phyloP scores from a whole-genome alignment of 257 asterid genomes.

The Galeopsis tetrahit region DNA sequence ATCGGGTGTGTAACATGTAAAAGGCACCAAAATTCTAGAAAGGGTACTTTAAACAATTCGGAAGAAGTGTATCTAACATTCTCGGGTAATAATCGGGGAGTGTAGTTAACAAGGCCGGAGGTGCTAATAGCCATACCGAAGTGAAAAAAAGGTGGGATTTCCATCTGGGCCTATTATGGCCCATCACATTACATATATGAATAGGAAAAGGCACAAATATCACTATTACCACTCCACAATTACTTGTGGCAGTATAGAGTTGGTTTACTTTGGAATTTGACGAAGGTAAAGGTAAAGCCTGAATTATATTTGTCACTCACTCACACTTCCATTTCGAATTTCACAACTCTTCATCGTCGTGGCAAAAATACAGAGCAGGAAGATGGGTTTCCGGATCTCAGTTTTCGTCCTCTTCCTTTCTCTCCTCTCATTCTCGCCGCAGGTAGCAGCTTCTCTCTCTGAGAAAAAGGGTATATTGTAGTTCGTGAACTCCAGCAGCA shows the following conservation, averaged over 20 bases:
- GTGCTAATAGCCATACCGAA: too few species aligned
- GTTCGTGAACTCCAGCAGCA: slow-evolving; percentile 15
- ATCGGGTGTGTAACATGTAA: too few species aligned
- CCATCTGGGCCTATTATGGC: not conserved
- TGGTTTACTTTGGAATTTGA: not conserved
- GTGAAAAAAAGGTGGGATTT: not conserved
- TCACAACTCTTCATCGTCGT: slow-evolving; percentile 16
- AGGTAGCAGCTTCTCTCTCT: slow-evolving; percentile 39
- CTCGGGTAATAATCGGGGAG: too few species aligned
- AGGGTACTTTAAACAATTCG: too few species aligned
- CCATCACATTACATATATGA: not conserved
- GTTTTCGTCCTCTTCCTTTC: slow-evolving; percentile 40
- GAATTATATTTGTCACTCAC: slow-evolving; percentile 10
- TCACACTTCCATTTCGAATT: slow-evolving; percentile 8
- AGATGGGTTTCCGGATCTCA: slow-evolving; percentile 42
- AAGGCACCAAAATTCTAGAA: too few species aligned
- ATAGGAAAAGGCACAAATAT: not conserved
- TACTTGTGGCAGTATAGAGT: not conserved
- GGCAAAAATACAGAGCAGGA: slow-evolving; percentile 28
- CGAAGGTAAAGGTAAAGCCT: slow-evolving; percentile 24
- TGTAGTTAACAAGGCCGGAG: too few species aligned
- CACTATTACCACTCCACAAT: not conserved
- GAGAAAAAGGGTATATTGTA: not conserved
- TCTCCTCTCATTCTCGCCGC: slow-evolving; percentile 41
- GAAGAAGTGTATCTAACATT: too few species aligned